Base-by-base conservation (phyloP, 257 asterid species). In the Primulina tabacum region DNA sequence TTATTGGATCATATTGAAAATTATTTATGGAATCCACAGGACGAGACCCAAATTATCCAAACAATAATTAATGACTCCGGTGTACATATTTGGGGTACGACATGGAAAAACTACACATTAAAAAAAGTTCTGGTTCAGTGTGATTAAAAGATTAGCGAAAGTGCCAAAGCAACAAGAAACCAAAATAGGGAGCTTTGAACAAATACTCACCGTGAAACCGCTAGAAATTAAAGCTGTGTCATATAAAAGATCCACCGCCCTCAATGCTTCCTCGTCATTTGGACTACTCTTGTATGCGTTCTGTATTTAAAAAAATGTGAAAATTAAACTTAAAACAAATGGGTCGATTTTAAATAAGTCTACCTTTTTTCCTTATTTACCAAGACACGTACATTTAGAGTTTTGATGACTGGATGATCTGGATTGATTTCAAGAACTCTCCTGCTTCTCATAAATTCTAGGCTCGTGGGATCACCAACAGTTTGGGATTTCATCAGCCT, bases 401-500 rank as follows among this genome's bases (percentile, higher is more conserved):
- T 82, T 79, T 79, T 84, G 86, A 94, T 89, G 83, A 94, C 87
- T 35, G 92, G 89, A 80, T 94, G 97, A 10, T 88, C 83, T 17
- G 99, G 97, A 82, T 94, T 94, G 76, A 94, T 88, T 79, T 94
- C 99, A 75, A 94, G 84, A 67, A 94, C 92, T 76, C 99, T 88
- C 80, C 99, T 84, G 87, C 92, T 79, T 78, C 82, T 89, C 97
- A 94, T 91, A 69, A 86, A 88, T 8, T 91, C 96, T 59, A 94
- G 73, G 83, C 84, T 85, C 29, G 97, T 84, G 28, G 85, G 47
- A 78, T 87, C 96, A 60, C 97, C 95, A 69, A 84, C 80, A 7
- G 92, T 76, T 77, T 94, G 99, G 32, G 97, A 86, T 84, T 91
- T 94, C 99, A 94, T 91, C 79, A 94, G 78, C 89, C 99, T 94